These are phyloP conservation scores for Mangifera indica DNA, from an alignment of 345 rosid species.

Conservation along the genomic window DNA sequence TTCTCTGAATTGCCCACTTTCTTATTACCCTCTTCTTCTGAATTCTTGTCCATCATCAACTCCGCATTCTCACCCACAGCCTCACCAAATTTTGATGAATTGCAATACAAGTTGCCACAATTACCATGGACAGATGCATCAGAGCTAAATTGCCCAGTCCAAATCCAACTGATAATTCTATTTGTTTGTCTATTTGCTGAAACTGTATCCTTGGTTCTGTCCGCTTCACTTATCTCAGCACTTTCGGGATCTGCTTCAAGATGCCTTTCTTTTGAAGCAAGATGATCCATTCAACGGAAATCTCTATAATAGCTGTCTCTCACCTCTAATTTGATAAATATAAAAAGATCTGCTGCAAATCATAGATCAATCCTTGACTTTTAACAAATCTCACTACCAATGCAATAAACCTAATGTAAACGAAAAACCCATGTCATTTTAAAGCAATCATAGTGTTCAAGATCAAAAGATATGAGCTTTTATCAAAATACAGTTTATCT, in stretches of 20 bases:
- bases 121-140: constrained; percentile 24
- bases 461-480: background rate
- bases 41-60: constrained; percentile 36
- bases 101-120: constrained; percentile 17
- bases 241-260: constrained; percentile 54
- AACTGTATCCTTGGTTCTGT: constrained; percentile 27
- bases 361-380: background rate
- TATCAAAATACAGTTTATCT: background rate
- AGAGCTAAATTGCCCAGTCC: constrained; percentile 27
- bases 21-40: constrained; percentile 32
- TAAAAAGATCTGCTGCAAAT: background rate
- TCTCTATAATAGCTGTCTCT: constrained; percentile 1
- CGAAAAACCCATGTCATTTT: background rate
- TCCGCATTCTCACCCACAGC: constrained; percentile 29
- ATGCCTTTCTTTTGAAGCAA: constrained; percentile 34
- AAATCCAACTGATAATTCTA: constrained; percentile 27
- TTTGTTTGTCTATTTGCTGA: constrained; percentile 27
- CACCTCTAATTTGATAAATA: background rate
- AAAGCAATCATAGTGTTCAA: background rate
- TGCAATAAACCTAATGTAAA: background rate
- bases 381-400: background rate
- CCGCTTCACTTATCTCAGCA: constrained; percentile 51
- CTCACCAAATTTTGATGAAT: constrained; percentile 29
- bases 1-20: constrained; percentile 18
- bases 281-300: constrained; percentile 30